Conservation (phyloP, 208 protist species). For the Acanthamoeba lenticulata region DNA sequence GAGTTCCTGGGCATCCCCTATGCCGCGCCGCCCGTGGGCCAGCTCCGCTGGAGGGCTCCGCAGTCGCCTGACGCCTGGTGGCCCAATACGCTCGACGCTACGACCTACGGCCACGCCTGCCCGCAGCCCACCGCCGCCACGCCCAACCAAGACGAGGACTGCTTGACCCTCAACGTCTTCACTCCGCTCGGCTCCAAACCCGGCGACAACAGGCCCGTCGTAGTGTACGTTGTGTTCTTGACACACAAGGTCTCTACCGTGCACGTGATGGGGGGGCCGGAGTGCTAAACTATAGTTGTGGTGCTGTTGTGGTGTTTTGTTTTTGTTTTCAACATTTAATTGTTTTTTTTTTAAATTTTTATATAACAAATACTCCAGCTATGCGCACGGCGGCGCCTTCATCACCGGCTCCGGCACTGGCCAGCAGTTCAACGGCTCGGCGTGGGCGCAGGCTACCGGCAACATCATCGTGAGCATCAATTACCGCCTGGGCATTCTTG, state of each 20-base stretch:
- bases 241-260: not conserved
- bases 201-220: not conserved
- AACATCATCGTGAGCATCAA: conserved; percentile 44
- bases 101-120: not conserved
- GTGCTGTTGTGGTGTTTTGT: no score
- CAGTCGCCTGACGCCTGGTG: not conserved
- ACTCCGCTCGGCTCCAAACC: not conserved
- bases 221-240: not conserved
- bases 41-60: not conserved
- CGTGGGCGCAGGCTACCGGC: not conserved
- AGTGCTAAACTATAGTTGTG: no score
- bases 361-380: no score
- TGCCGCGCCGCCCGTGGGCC: not conserved
- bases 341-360: not conserved
- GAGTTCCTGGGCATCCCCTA: conserved; percentile 5
- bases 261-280: no score
- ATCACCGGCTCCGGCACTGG: not conserved
- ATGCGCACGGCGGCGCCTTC: not conserved
- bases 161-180: not conserved
- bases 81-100: not conserved
- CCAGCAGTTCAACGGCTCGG: conserved; percentile 27
- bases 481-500: conserved; percentile 72
- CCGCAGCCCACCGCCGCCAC: not conserved
- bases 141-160: not conserved
- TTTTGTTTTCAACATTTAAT: no score